Evolutionary conservation across 257 asterid genomes (phyloP), one percentile per base, ranked within the genome.

Genomic region (Capsicum pubescens): DNA sequence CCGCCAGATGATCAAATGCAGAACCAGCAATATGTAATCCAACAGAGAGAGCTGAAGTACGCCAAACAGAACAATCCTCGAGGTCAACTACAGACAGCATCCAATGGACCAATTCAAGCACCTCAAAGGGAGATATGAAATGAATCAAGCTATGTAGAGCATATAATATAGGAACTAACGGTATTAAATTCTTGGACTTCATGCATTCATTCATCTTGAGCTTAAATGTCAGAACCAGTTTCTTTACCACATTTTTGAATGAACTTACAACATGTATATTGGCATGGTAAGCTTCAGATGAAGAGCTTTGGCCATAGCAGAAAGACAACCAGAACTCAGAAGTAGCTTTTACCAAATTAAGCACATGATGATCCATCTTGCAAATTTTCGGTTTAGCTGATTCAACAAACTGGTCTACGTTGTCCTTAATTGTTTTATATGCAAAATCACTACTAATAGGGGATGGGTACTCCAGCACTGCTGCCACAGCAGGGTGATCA

Each of bases 1-100:
- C 89, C 1, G 86, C 86, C 83, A 95, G 92, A 54, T 76, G 84
- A 90, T 88, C 93, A 85, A 95, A 92, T 82, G 88, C 90, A 83
- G 90, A 83, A 87, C 93, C 82, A 83, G 97, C 94, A 74, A 92
- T 83, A 86, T 91, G 93, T 86, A 95, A 87, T 80, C 92, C 87
- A 84, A 92, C 87, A 85, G 83, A 89, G 80, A 93, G 84, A 83
- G 89, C 90, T 78, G 85, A 83, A 70, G 92, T 87, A 84, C 69
- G 70, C 57, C 85, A 82, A 68, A 71, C 82, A 71, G 89, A 16
- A 56, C 86, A 44, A 80, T 87, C 87, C 72, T 80, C 54, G 13
- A 83, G 81, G 84, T 91, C 94, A 87, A 94, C 87, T 87, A 48
- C 89, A 86, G 95, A 89, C 83, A 94, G 87, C 83, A 90, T 80